Evolutionary conservation across 2,329 filamentous ascomycete species (phyloP).

Genomic region (Trichophyton mentagrophytes): DNA sequence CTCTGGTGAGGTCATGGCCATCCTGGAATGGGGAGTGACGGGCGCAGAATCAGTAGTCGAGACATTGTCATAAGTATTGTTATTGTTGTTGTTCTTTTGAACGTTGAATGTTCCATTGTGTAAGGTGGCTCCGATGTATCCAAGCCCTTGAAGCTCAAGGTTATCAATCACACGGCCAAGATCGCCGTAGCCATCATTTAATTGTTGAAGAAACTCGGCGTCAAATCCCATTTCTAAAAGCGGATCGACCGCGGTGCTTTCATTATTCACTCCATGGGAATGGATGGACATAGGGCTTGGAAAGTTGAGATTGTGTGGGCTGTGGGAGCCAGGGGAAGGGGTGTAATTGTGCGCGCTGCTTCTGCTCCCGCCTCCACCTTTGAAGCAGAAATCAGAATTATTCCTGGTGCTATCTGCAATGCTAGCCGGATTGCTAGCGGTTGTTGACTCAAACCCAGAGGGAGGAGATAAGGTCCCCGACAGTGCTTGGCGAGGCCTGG

Average conservation of each 20-base stretch:
- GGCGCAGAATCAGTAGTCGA: background rate
- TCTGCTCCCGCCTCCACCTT: background rate
- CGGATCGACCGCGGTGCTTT: constrained; percentile 18
- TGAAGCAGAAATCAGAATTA: constrained; percentile 18
- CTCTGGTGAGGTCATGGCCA: background rate
- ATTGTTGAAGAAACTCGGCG: constrained; percentile 25
- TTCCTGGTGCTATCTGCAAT: constrained; percentile 21
- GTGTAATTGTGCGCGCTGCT: constrained; percentile 7
- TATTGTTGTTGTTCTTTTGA: background rate
- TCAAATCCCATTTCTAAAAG: constrained; percentile 30
- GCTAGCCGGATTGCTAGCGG: constrained; percentile 22
- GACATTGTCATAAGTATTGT: background rate
- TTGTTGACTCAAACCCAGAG: constrained; percentile 24
- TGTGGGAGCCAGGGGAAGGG: constrained; percentile 17
- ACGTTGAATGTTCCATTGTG: background rate
- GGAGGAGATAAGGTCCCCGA: constrained; percentile 14
- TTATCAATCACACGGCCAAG: constrained; percentile 22
- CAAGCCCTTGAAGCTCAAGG: constrained; percentile 15
- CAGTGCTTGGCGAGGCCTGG: constrained; percentile 16
- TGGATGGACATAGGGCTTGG: constrained; percentile 23
- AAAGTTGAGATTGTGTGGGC: constrained; percentile 6
- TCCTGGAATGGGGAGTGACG: background rate
- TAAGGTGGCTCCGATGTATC: background rate
- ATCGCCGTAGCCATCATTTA: constrained; percentile 25
- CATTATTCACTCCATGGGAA: constrained; percentile 11